Evolutionary conservation across 306 rosid genomes (phyloP), one percentile per base, ranked within the genome.

Genomic region (Cucurbita ficifolia): DNA sequence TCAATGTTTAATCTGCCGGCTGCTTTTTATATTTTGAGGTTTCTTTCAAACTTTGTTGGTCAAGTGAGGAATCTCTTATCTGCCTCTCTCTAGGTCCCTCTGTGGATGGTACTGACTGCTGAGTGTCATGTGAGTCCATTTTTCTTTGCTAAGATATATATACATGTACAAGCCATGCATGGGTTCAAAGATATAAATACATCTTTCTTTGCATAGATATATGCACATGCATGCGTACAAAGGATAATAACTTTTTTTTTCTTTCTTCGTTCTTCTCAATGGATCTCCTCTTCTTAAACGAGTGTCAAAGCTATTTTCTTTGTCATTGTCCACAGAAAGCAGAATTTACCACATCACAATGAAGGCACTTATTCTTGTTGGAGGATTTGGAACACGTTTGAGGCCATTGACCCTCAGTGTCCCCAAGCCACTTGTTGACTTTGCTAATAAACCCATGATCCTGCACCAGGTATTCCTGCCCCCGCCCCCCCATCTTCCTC

Each of bases 391-490:
- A 78, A 95, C 99, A 58, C 91, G 99, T 76, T 68, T 95, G 93
- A 92, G 99, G 93, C 99, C 99, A 78, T 80, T 95, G 91, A 95
- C 99, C 76, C 97, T 95, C 71, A 95, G 97, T 82, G 33, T 95
- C 67, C 99, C 99, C 33, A 95, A 95, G 90, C 99, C 99, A 62
- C 99, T 95, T 80, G 99, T 95, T 83, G 99, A 95, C 81, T 95
- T 95, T 76, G 99, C 96, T 55, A 95, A 95, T 82, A 95, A 95
- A 77, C 99, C 99, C 70, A 95, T 95, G 99, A 95, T 95, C 84
- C 84, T 95, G 84, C 99, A 95, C 76, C 99, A 95, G 99, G 99
- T 95, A 82, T 49, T 4, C 19, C 39, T 65, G 39, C 38, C 53
- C 36, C 67, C 18, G 22, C n/a, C 48, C 42, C 18, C 40, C 4